phyloP scores from a whole-genome alignment of 2,329 filamentous ascomycete genomes.

The Aspergillus floridensis region DNA sequence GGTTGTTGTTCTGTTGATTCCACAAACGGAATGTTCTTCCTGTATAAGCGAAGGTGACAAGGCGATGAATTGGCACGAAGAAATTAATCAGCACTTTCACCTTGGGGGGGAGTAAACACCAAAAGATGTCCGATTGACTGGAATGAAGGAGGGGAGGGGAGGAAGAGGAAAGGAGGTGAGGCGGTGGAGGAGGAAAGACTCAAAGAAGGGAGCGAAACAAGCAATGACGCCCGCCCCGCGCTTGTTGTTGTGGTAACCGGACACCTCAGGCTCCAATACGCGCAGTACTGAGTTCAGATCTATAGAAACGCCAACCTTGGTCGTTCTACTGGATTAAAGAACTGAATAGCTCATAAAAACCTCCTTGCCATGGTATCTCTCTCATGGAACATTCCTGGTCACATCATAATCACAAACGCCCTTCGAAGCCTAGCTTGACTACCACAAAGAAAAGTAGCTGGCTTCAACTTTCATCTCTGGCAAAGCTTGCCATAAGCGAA shows the following conservation, averaged over 20 bases:
- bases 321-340: too few relatives aligned
- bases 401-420: not conserved
- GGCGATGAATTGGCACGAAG: not conserved
- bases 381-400: not conserved
- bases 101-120: not conserved
- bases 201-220: not conserved
- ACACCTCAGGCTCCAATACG: conserved; percentile 1
- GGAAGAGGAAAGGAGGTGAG: conserved; percentile 8
- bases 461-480: not conserved
- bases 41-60: conserved; percentile 4
- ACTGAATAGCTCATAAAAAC: not conserved
- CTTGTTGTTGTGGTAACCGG: conserved; percentile 25
- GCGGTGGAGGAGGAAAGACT: not conserved
- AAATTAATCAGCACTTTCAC: not conserved
- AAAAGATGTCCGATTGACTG: not conserved
- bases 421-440: not conserved
- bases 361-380: not conserved
- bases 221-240: conserved; percentile 1
- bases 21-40: conserved; percentile 7
- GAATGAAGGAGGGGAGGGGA: conserved; percentile 9
- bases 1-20: conserved; percentile 3
- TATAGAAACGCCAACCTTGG: not conserved
- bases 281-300: not conserved
- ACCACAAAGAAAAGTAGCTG: not conserved
- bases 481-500: not conserved